Evolutionary conservation across 164 flowering plant genomes (phyloP).

Genomic region (Piper betle): DNA sequence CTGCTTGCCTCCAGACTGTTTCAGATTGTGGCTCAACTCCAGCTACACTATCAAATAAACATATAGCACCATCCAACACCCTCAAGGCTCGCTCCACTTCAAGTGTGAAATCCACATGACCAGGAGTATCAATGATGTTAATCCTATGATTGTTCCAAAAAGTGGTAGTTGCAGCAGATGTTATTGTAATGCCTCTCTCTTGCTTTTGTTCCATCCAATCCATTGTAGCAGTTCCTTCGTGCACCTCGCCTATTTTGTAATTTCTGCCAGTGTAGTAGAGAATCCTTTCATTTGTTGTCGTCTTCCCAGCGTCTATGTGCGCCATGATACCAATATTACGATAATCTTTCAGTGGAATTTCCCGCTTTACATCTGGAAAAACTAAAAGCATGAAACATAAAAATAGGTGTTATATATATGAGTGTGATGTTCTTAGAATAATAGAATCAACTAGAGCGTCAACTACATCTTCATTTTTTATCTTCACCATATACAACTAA

Average conservation of each 20-base stretch:
- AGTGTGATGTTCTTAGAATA: neutral
- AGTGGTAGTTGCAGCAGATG: conserved; percentile 94
- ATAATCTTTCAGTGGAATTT: conserved; percentile 62
- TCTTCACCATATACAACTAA: no score
- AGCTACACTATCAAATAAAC: conserved; percentile 95
- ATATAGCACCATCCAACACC: conserved; percentile 92
- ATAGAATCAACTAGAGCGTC: neutral
- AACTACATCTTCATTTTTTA: no score
- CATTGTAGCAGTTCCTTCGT: conserved; percentile 97
- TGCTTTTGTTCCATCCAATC: conserved; percentile 99
- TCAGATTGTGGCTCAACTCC: conserved; percentile 98
- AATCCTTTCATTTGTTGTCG: conserved; percentile 85
- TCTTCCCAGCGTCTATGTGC: conserved; percentile 97
- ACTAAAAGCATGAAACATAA: neutral
- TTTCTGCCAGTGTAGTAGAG: conserved; percentile 88
- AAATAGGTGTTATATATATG: neutral
- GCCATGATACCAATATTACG: conserved; percentile 99
- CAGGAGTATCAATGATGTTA: conserved; percentile 96
- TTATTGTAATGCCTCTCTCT: conserved; percentile 95
- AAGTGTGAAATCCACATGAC: conserved; percentile 97
- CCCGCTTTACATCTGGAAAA: conserved; percentile 42
- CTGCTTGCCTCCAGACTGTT: conserved; percentile 99
- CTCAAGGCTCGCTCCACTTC: conserved; percentile 97
- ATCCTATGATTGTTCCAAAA: conserved; percentile 83
- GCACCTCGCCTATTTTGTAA: conserved; percentile 95